Evolutionary conservation across 2,329 filamentous ascomycete species (phyloP), one percentile per base, ranked within the genome.

Genomic region (Fragosphaeria purpurea): DNA sequence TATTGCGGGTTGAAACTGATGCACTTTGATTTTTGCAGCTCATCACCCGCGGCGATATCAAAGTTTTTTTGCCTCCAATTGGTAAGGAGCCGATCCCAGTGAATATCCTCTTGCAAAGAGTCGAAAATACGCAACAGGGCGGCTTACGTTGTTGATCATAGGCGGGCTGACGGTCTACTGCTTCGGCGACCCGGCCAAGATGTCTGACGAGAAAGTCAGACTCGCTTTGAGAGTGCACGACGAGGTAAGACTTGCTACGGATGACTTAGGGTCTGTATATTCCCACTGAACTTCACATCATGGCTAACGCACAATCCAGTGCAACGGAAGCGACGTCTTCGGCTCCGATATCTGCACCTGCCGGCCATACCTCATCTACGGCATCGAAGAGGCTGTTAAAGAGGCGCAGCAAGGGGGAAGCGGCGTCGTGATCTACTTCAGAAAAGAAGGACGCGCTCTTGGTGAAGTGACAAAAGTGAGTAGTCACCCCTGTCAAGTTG

Each of bases 321-420:
- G 93, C 70, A 97, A 97, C 63, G 93, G 93, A 51, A 94, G 87
- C 65, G 93, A 98, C 68, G 93, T 97, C 42, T 98, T 97, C 65
- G 89, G 91, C 53, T 95, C 89, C 22, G 93, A 98, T 65, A 98
- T 97, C 62, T 97, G 93, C 71, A 97, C 93, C 9, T 97, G 91
- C 68, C 80, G 88, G 51, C 93, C 93, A 12, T 97, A 97, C 65
- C 80, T 97, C 51, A 94, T 95, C 62, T 97, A 94, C 64, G 93
- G 93, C 54, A 94, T 98, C 55, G 89, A 95, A 62, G 93, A 98
- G 68, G 93, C 93, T 10, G 91, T 98, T 59, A 95, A 94, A 63
- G 89, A 97, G 69, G 93, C 93, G 9, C 93, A 97, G 65, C 88
- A 86, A 51, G 91, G 91, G 48, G 91, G 91, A 45, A 91, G 85